Percentiles rank a stretch among this genome's conserved stretches.
These are phyloP conservation scores for Sporobolomyces pararoseus DNA, from an alignment of 768 basidiomycete species.

Conservation along the genomic window DNA sequence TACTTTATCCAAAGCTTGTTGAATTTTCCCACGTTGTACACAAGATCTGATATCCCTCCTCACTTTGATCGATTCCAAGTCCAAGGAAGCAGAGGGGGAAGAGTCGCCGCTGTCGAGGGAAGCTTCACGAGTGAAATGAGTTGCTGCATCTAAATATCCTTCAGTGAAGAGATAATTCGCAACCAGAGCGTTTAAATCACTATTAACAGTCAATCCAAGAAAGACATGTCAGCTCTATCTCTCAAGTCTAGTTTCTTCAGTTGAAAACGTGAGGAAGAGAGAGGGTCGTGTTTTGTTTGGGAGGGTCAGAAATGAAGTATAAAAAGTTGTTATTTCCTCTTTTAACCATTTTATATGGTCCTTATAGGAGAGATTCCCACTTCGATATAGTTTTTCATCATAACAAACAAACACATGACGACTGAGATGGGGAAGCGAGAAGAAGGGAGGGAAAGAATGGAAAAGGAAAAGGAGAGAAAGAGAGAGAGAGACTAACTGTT, in stretches of 20 bases:
- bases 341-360: constrained; percentile 47
- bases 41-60: constrained; percentile 92
- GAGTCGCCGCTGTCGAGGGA: constrained; percentile 53
- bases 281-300: constrained; percentile 1
- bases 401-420: constrained; percentile 21
- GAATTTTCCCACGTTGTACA: constrained; percentile 86
- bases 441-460: not conserved
- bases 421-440: too few relatives aligned
- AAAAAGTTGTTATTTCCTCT: constrained; percentile 81
- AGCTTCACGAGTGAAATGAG: constrained; percentile 88
- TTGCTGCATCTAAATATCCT: constrained; percentile 92
- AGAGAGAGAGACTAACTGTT: constrained; percentile 87
- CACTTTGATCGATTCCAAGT: constrained; percentile 82
- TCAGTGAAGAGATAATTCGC: constrained; percentile 98
- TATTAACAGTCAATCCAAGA: constrained; percentile 48
- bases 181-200: constrained; percentile 87
- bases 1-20: constrained; percentile 88
- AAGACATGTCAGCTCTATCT: too few relatives aligned
- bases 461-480: constrained; percentile 30
- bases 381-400: constrained; percentile 62
- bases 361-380: constrained; percentile 99
- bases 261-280: too few relatives aligned
- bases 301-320: constrained; percentile 48
- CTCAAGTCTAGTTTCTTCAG: too few relatives aligned
- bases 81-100: too few relatives aligned